Evolutionary conservation across 2,329 filamentous ascomycete genomes (phyloP).

Genomic region (Plectosphaerella cucumerina): DNA sequence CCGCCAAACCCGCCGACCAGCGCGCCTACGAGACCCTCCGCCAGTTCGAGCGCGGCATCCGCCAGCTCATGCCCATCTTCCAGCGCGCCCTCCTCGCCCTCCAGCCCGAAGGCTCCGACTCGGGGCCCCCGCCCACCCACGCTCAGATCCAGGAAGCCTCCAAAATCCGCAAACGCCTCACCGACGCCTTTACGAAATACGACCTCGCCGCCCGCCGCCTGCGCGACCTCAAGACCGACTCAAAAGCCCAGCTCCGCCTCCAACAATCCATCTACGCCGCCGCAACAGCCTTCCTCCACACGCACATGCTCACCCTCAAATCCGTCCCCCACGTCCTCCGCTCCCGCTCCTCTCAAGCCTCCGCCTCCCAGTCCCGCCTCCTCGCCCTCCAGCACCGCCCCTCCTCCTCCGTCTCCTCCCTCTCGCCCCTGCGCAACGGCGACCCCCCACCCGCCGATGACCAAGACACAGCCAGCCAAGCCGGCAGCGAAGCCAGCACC

Average conservation of each 20-base stretch:
- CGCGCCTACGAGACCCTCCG: conserved; percentile 77
- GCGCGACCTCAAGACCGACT: conserved; percentile 71
- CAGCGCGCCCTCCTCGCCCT: conserved; percentile 71
- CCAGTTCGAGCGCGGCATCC: conserved; percentile 86
- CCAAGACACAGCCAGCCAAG: conserved; percentile 45
- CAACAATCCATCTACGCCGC: conserved; percentile 81
- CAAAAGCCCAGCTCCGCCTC: conserved; percentile 66
- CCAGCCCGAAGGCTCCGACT: conserved; percentile 48
- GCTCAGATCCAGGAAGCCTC: conserved; percentile 79
- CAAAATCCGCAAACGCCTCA: conserved; percentile 84
- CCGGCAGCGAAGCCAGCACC: conserved; percentile 45
- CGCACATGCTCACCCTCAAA: conserved; percentile 87
- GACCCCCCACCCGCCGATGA: conserved; percentile 24
- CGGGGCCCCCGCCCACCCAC: conserved; percentile 43
- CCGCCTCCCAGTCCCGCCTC: conserved; percentile 23
- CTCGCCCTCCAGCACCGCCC: conserved; percentile 25
- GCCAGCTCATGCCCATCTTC: conserved; percentile 75
- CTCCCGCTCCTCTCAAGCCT: conserved; percentile 29
- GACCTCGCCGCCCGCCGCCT: conserved; percentile 77
- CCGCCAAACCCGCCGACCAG: conserved; percentile 67
- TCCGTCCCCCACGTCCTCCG: conserved; percentile 63
- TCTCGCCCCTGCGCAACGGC: conserved; percentile 42
- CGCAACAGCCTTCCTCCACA: conserved; percentile 77
- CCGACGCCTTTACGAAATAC: conserved; percentile 86
- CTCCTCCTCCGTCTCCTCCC: conserved; percentile 29